phyloP scores from a whole-genome alignment of 345 rosid species.

The Brassica incana region DNA sequence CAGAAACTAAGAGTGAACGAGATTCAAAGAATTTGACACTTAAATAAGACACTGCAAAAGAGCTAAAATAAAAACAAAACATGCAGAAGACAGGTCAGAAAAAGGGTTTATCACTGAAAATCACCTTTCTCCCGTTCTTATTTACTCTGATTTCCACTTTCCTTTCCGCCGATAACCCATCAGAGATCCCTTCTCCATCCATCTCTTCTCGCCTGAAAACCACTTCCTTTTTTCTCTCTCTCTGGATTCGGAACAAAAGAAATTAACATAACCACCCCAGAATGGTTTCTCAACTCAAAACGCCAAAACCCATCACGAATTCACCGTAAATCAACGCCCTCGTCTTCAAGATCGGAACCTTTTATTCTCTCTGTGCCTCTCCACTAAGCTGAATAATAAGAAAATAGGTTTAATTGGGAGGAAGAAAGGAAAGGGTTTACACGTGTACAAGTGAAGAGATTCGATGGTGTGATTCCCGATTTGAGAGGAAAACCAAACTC shows the following conservation, averaged over 20 bases:
- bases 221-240: neutral
- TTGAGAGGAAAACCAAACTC: conserved; percentile 13
- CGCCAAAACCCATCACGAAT: conserved; percentile 19
- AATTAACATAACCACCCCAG: neutral
- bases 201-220: conserved; percentile 23
- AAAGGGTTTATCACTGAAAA: neutral
- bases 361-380: conserved; percentile 3
- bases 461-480: conserved; percentile 26
- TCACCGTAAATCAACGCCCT: conserved; percentile 5
- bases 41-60: conserved; percentile 1
- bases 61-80: conserved; percentile 26
- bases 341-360: conserved; percentile 15
- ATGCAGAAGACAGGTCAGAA: conserved; percentile 11
- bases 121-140: conserved; percentile 73
- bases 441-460: conserved; percentile 27
- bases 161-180: conserved; percentile 60
- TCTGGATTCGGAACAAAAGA: neutral
- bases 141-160: conserved; percentile 57
- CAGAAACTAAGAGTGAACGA: neutral
- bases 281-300: conserved; percentile 8
- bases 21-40: neutral
- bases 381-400: conserved; percentile 21
- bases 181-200: conserved; percentile 38
- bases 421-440: conserved; percentile 15
- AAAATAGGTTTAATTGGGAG: conserved; percentile 3